phyloP scores from a whole-genome alignment of 306 rosid genomes.

The Ziziphus jujuba region DNA sequence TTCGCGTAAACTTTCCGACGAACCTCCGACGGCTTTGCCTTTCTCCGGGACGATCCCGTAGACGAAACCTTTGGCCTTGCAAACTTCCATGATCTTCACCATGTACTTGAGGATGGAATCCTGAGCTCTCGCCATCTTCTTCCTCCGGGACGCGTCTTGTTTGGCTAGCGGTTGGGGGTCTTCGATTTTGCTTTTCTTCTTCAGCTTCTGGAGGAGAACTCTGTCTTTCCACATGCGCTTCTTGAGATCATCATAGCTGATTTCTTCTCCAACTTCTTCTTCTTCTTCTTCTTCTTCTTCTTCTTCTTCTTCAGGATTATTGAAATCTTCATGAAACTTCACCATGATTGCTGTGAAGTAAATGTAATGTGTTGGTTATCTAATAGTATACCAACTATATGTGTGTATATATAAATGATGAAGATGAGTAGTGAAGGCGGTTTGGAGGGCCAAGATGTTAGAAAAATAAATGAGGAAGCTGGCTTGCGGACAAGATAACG shows the following conservation, averaged over 20 bases:
- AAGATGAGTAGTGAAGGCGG: neutral
- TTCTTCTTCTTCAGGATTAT: conserved; percentile 14
- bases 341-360: too few relatives aligned
- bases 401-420: too few relatives aligned
- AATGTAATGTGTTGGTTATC: too few relatives aligned
- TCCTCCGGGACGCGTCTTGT: conserved; percentile 53
- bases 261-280: conserved; percentile 27
- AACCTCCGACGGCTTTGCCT: too few relatives aligned
- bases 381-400: too few relatives aligned
- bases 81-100: too few relatives aligned
- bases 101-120: conserved; percentile 58
- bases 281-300: too few relatives aligned
- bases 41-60: too few relatives aligned
- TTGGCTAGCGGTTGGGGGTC: conserved; percentile 20
- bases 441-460: neutral
- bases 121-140: conserved; percentile 67
- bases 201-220: conserved; percentile 38
- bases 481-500: too few relatives aligned
- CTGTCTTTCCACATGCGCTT: conserved; percentile 67
- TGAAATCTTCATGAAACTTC: conserved; percentile 23
- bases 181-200: conserved; percentile 14
- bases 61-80: too few relatives aligned
- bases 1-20: too few relatives aligned
- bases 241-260: conserved; percentile 52
- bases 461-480: conserved; percentile 2